Conservation (phyloP, 495 filamentous ascomycete species). For the Penicillium egyptiacum region DNA sequence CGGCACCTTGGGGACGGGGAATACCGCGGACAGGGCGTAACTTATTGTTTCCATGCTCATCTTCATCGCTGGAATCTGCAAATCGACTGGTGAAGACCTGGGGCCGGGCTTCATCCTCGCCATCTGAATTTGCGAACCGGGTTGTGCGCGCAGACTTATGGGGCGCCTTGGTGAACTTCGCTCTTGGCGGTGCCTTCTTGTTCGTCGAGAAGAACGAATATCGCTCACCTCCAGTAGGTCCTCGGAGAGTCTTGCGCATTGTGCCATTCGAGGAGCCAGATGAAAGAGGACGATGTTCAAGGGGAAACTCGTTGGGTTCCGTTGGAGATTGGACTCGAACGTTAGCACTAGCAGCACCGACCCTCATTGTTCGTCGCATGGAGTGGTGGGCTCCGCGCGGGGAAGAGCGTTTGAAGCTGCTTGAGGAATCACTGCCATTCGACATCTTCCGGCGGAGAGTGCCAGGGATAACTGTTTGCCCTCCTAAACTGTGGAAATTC, state of each 20-base stretch:
- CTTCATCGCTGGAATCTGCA: slow-evolving; percentile 80
- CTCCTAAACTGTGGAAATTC: slow-evolving; percentile 15
- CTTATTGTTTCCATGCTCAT: slow-evolving; percentile 39
- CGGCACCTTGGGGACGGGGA: slow-evolving; percentile 49
- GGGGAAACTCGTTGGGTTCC: slow-evolving; percentile 31
- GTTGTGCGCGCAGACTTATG: slow-evolving; percentile 24
- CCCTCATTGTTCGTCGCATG: slow-evolving; percentile 60
- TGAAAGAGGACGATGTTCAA: slow-evolving; percentile 35
- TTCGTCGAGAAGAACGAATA: slow-evolving; percentile 50
- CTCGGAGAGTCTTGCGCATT: slow-evolving; percentile 54
- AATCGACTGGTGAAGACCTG: slow-evolving; percentile 66
- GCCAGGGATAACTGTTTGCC: slow-evolving; percentile 7
- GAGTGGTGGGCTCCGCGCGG: slow-evolving; percentile 38
- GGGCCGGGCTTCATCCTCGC: slow-evolving; percentile 48
- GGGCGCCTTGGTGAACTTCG: slow-evolving; percentile 32
- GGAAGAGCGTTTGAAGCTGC: slow-evolving; percentile 58
- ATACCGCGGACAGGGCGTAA: slow-evolving; percentile 66
- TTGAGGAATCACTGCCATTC: slow-evolving; percentile 61
- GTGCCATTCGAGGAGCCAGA: slow-evolving; percentile 33
- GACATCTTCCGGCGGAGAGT: slow-evolving; percentile 36
- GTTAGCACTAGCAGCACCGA: slow-evolving; percentile 23
- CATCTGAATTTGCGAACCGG: slow-evolving; percentile 69
- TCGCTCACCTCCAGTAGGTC: slow-evolving; percentile 37
- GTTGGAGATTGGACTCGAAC: slow-evolving; percentile 27
- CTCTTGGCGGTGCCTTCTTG: slow-evolving; percentile 38